phyloP scores from a whole-genome alignment of 257 asterid species.

The Vinca minor region DNA sequence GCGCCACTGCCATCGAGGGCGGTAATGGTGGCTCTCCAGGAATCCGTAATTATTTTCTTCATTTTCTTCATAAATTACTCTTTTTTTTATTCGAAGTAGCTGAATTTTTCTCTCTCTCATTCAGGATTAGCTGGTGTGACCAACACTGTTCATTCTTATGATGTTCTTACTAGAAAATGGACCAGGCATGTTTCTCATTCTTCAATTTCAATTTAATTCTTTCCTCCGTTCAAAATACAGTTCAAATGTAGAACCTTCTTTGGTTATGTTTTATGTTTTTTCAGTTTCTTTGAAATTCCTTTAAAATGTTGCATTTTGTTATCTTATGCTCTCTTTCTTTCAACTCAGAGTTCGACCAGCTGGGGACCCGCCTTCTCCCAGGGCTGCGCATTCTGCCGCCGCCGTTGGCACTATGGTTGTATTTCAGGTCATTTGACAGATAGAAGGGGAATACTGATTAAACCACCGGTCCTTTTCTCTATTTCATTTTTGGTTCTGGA shows the following conservation, averaged over 20 bases:
- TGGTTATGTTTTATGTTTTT: too few species aligned
- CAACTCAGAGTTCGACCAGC: slow-evolving; percentile 70
- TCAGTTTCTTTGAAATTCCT: background rate
- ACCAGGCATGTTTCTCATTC: slow-evolving; percentile 42
- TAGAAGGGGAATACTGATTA: slow-evolving; percentile 4
- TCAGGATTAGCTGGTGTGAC: slow-evolving; percentile 97
- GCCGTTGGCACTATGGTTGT: slow-evolving; percentile 99
- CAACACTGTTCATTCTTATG: slow-evolving; percentile 75
- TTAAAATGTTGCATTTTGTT: background rate
- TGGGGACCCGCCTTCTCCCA: slow-evolving; percentile 98
- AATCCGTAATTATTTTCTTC: slow-evolving; percentile 43
- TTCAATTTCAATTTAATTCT: background rate
- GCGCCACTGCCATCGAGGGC: slow-evolving; percentile 94
- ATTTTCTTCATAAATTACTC: background rate
- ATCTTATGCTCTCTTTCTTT: background rate
- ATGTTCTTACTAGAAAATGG: slow-evolving; percentile 95
- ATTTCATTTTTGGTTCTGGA: background rate
- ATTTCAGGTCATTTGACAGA: slow-evolving; percentile 64
- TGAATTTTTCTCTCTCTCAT: slow-evolving; percentile 9
- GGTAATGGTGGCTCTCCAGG: slow-evolving; percentile 83
- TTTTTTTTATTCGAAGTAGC: slow-evolving; percentile 2
- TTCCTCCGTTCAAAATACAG: background rate
- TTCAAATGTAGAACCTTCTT: background rate
- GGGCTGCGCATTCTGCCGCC: slow-evolving; percentile 97
- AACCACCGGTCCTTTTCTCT: background rate